Percentiles rank a stretch among this genome's conserved stretches.
Conservation (phyloP, 495 filamentous ascomycete genomes). For the Xeromyces bisporus region DNA sequence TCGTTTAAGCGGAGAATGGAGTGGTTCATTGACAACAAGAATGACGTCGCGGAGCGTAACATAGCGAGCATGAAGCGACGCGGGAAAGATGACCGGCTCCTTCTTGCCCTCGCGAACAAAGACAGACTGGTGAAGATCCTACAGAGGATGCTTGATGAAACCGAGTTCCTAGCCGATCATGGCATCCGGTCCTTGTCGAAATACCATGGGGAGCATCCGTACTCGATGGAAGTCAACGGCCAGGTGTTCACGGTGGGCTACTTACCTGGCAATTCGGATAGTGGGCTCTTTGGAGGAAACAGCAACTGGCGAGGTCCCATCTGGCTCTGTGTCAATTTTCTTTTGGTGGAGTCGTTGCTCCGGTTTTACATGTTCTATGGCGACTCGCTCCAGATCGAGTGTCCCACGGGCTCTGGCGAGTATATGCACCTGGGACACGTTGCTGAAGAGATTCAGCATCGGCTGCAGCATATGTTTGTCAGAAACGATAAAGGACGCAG, state of each 20-base stretch:
- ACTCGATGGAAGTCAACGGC: conserved; percentile 89
- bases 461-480: conserved; percentile 79
- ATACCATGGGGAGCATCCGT: conserved; percentile 75
- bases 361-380: conserved; percentile 95
- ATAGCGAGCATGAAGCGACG: conserved; percentile 78
- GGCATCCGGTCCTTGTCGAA: conserved; percentile 92
- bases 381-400: conserved; percentile 72
- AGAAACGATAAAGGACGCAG: conserved; percentile 68
- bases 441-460: conserved; percentile 92
- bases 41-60: conserved; percentile 76
- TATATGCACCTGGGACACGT: conserved; percentile 93
- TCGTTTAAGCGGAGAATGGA: conserved; percentile 84
- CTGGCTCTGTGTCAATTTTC: conserved; percentile 92
- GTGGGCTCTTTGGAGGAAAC: conserved; percentile 85
- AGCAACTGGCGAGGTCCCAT: conserved; percentile 93
- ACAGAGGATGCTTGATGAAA: conserved; percentile 81
- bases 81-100: conserved; percentile 72
- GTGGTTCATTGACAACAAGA: conserved; percentile 80
- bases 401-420: conserved; percentile 83
- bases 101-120: conserved; percentile 77
- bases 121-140: conserved; percentile 75
- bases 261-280: conserved; percentile 86
- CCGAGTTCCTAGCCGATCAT: conserved; percentile 78
- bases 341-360: conserved; percentile 80
- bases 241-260: conserved; percentile 80